Evolutionary conservation across 169 alveolate genomes (phyloP).

Genomic region (Perkinsus chesapeaki): DNA sequence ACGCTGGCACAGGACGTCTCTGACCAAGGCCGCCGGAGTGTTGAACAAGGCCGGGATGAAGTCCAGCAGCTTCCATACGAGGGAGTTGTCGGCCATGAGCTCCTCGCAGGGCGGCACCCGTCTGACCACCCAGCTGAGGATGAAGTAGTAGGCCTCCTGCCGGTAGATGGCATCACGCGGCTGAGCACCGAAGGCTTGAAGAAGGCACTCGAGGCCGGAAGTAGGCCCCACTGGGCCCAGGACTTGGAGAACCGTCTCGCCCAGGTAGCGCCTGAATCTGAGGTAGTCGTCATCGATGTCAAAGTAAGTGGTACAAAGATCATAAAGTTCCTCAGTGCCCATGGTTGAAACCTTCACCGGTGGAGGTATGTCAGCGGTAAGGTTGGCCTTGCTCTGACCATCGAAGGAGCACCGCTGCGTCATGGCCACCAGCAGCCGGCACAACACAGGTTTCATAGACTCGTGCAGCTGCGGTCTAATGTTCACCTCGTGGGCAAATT

Average conservation of each 20-base stretch:
- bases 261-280: background rate
- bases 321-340: background rate
- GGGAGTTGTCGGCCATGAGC: background rate
- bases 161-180: background rate
- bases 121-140: background rate
- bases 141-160: background rate
- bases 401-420: background rate
- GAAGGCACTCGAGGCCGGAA: background rate
- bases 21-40: background rate
- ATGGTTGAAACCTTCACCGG: background rate
- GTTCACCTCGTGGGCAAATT: background rate
- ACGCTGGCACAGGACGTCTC: background rate
- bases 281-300: background rate
- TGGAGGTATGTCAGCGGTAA: background rate
- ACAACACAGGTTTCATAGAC: background rate
- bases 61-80: background rate
- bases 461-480: background rate
- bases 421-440: background rate
- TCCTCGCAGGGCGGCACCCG: background rate
- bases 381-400: background rate
- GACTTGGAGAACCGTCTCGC: background rate
- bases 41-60: background rate
- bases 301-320: background rate
- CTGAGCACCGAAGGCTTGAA: background rate
- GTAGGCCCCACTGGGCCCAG: background rate